These are phyloP conservation scores for Parvularia atlantis DNA, from an alignment of 78 protist genomes.

Conservation along the genomic window DNA sequence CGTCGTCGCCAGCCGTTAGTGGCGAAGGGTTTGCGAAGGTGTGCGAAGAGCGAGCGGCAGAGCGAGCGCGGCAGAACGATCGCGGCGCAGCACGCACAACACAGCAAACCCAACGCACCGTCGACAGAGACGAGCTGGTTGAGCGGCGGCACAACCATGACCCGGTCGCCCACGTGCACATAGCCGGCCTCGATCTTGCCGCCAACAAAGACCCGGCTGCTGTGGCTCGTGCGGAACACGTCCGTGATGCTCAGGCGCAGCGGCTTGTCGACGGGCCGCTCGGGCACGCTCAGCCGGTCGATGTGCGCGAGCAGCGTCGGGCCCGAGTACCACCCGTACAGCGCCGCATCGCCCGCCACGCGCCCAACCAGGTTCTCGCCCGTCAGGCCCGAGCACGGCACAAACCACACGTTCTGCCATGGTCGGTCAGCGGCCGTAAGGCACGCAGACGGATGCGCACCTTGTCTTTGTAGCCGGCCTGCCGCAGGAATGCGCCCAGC, in stretches of 20 bases:
- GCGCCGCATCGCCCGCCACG: not conserved
- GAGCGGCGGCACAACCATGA: conserved; percentile 39
- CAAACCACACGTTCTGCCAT: conserved; percentile 14
- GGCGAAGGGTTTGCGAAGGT: not conserved
- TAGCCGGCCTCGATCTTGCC: conserved; percentile 70
- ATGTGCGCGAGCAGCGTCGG: conserved; percentile 41
- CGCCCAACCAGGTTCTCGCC: conserved; percentile 61
- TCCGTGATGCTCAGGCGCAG: conserved; percentile 67
- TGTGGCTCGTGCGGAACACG: conserved; percentile 30
- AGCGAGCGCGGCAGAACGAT: too few relatives aligned
- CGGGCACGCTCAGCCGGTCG: conserved; percentile 10
- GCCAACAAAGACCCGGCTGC: conserved; percentile 31
- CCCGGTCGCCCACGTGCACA: conserved; percentile 38
- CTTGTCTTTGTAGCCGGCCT: conserved; percentile 48
- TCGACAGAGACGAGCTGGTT: not conserved
- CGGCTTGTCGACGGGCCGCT: conserved; percentile 47
- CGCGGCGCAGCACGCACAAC: too few relatives aligned
- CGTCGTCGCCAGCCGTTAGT: not conserved
- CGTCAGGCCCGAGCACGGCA: conserved; percentile 59
- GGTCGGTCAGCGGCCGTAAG: too few relatives aligned
- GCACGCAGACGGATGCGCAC: too few relatives aligned
- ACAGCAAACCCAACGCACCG: too few relatives aligned
- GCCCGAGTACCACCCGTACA: conserved; percentile 63
- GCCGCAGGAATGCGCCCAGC: conserved; percentile 40
- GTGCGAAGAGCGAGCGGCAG: too few relatives aligned